phyloP scores from a whole-genome alignment of 2,329 filamentous ascomycete genomes.

The Tympanopsis confertula region DNA sequence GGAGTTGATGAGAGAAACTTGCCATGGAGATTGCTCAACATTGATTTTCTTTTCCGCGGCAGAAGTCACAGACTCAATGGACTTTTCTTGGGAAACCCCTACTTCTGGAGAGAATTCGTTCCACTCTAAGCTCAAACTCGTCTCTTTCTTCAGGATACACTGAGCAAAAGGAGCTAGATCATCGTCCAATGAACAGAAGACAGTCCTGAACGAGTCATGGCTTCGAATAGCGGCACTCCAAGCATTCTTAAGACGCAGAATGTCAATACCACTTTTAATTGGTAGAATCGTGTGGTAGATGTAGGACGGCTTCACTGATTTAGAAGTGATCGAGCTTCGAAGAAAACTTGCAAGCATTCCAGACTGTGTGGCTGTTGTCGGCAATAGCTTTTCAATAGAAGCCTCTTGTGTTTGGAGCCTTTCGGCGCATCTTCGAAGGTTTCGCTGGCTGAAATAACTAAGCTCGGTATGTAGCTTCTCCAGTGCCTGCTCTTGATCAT shows the following conservation, averaged over 20 bases:
- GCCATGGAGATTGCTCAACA: slow-evolving; percentile 10
- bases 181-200: slow-evolving; percentile 18
- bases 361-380: slow-evolving; percentile 19
- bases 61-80: slow-evolving; percentile 8
- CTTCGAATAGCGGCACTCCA: slow-evolving; percentile 11
- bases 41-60: slow-evolving; percentile 9
- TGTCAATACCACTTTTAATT: slow-evolving; percentile 10
- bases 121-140: slow-evolving; percentile 3
- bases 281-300: slow-evolving; percentile 16
- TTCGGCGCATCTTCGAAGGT: slow-evolving; percentile 8
- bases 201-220: slow-evolving; percentile 18
- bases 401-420: slow-evolving; percentile 6
- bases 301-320: slow-evolving; percentile 11
- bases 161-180: slow-evolving; percentile 20
- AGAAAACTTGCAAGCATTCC: slow-evolving; percentile 20
- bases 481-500: neutral
- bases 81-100: slow-evolving; percentile 8
- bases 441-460: slow-evolving; percentile 8
- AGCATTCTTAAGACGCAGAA: slow-evolving; percentile 10
- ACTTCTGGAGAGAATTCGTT: slow-evolving; percentile 8
- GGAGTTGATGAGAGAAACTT: slow-evolving; percentile 9
- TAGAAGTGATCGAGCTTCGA: slow-evolving; percentile 8
- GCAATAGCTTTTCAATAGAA: slow-evolving; percentile 15
- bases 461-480: slow-evolving; percentile 3
- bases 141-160: slow-evolving; percentile 11